Conservation (phyloP, 129 eudicot species). For the Escallonia rubra region DNA sequence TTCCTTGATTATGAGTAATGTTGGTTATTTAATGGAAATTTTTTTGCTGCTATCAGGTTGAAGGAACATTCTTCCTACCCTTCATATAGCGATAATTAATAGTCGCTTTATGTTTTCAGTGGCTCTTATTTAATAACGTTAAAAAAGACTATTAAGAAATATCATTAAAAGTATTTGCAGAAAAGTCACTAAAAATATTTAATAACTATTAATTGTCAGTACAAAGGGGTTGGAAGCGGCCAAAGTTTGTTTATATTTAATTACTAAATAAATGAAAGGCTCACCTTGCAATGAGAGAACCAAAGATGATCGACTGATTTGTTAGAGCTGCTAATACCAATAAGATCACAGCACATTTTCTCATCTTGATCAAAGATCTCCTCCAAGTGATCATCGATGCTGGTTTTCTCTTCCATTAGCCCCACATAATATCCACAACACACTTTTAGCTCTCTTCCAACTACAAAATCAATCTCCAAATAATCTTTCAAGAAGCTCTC, state of each 20-base stretch:
- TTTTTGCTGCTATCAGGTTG: no score
- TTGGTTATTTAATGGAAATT: no score
- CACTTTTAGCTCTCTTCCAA: slow-evolving; percentile 50
- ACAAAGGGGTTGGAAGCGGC: no score
- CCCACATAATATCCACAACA: slow-evolving; percentile 46
- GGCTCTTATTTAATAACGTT: no score
- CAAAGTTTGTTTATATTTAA: no score
- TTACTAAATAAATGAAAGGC: not conserved
- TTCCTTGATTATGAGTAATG: no score
- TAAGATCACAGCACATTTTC: slow-evolving; percentile 18
- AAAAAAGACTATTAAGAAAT: not conserved
- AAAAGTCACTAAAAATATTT: not conserved
- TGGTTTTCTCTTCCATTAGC: slow-evolving; percentile 32
- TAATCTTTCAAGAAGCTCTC: slow-evolving; percentile 51
- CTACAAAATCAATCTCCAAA: slow-evolving; percentile 39
- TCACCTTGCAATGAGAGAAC: slow-evolving; percentile 41
- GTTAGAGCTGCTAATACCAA: slow-evolving; percentile 30
- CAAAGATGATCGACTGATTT: slow-evolving; percentile 27
- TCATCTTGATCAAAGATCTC: slow-evolving; percentile 16
- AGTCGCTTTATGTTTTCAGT: not conserved
- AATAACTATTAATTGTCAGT: not conserved
- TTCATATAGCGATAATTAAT: no score
- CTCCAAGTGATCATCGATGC: slow-evolving; percentile 7
- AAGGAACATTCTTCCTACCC: no score
- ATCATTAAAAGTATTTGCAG: not conserved